These are phyloP conservation scores for Nicotiana rustica DNA, from an alignment of 305 asterid species.

Conservation along the genomic window DNA sequence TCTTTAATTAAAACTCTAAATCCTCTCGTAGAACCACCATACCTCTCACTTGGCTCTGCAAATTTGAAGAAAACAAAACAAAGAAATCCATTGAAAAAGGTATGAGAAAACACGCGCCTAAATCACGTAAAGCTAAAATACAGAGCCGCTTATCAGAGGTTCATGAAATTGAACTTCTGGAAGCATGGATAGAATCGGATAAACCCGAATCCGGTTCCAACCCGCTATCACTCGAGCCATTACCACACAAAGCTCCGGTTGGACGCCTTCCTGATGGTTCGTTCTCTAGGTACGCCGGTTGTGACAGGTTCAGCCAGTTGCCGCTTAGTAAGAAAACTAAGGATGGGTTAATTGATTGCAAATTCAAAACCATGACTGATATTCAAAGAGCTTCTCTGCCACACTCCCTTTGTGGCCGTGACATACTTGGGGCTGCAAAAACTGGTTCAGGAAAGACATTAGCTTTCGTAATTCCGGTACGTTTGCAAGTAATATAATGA, in stretches of 20 bases:
- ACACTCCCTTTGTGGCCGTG: constrained; percentile 92
- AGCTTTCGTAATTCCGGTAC: constrained; percentile 87
- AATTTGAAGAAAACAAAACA: neutral
- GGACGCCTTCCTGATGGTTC: constrained; percentile 72
- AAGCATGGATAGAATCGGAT: constrained; percentile 73
- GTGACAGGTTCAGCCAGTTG: constrained; percentile 68
- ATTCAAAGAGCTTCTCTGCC: constrained; percentile 96
- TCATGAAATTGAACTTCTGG: constrained; percentile 75
- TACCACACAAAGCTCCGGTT: constrained; percentile 58
- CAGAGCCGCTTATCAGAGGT: constrained; percentile 66
- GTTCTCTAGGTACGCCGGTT: constrained; percentile 76
- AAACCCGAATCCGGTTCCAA: constrained; percentile 83
- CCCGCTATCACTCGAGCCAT: constrained; percentile 73
- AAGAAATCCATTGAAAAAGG: neutral
- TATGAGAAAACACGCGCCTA: constrained; percentile 56
- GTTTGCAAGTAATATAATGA: constrained; percentile 32
- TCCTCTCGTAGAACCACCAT: neutral
- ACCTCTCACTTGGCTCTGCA: neutral
- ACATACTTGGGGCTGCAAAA: constrained; percentile 96
- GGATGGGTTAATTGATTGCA: constrained; percentile 65
- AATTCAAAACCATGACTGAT: constrained; percentile 73
- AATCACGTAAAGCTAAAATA: constrained; percentile 57
- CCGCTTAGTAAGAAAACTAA: constrained; percentile 88
- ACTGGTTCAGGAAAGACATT: constrained; percentile 97
- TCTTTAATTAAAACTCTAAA: neutral